Evolutionary conservation across 306 rosid species (phyloP).

Genomic region (Neltuma alba): DNA sequence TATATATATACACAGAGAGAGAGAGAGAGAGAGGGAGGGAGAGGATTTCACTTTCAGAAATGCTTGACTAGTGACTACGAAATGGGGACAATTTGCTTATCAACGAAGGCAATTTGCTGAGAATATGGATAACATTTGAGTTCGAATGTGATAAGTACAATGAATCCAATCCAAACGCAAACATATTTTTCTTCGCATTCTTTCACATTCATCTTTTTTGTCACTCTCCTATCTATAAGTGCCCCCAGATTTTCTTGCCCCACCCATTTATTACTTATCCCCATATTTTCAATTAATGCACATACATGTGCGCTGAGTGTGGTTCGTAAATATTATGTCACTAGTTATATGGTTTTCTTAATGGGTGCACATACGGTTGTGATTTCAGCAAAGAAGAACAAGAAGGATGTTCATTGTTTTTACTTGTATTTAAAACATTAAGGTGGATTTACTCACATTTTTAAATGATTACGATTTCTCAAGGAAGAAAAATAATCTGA

Average conservation of each 20-base stretch:
- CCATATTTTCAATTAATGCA: background rate
- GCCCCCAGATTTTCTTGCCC: slow-evolving; percentile 1
- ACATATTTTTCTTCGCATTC: background rate
- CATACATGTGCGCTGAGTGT: background rate
- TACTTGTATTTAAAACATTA: too few relatives aligned
- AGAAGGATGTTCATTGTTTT: background rate
- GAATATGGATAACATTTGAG: background rate
- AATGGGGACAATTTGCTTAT: slow-evolving; percentile 27
- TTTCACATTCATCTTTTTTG: background rate
- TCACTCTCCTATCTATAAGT: background rate
- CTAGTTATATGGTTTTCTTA: background rate
- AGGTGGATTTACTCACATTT: background rate
- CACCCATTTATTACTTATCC: background rate
- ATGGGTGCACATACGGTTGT: background rate
- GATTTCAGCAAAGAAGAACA: background rate
- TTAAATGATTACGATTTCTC: too few relatives aligned
- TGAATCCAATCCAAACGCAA: slow-evolving; percentile 31
- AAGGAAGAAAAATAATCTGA: too few relatives aligned
- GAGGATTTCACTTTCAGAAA: slow-evolving; percentile 36
- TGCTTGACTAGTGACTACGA: slow-evolving; percentile 22
- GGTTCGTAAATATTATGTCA: background rate
- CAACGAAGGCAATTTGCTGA: slow-evolving; percentile 32
- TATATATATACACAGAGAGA: too few relatives aligned
- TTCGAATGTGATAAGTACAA: slow-evolving; percentile 7
- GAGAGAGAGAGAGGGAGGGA: background rate